A percentile compares a stretch with the other conserved stretches of the same genome.
phyloP scores from a whole-genome alignment of 257 asterid species.

The Fraxinus quadrangulata region DNA sequence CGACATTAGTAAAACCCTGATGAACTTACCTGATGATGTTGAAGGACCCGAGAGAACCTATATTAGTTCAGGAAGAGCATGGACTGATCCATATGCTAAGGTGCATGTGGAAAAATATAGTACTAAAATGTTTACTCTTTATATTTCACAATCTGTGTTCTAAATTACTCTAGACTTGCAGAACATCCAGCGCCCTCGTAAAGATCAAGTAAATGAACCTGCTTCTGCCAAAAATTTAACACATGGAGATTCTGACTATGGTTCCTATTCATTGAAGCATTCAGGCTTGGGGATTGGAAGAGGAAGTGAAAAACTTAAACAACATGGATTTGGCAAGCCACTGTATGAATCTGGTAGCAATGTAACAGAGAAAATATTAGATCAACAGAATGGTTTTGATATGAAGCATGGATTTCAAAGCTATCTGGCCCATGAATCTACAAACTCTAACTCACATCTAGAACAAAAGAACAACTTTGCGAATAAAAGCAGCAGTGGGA shows the following conservation, averaged over 20 bases:
- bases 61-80: conserved; percentile 56
- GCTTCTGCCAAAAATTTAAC: conserved; percentile 43
- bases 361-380: conserved; percentile 37
- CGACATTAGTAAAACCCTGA: conserved; percentile 39
- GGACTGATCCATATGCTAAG: conserved; percentile 62
- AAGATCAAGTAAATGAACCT: conserved; percentile 47
- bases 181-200: conserved; percentile 50
- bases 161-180: conserved; percentile 40
- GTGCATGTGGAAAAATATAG: conserved; percentile 26
- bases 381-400: conserved; percentile 62
- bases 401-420: conserved; percentile 50
- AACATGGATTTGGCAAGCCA: conserved; percentile 54
- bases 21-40: conserved; percentile 48
- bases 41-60: conserved; percentile 58
- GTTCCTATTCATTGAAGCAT: conserved; percentile 45
- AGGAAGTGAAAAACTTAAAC: conserved; percentile 46
- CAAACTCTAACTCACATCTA: conserved; percentile 40
- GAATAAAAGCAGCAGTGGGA: conserved; percentile 39
- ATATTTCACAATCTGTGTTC: conserved; percentile 3
- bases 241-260: conserved; percentile 55
- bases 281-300: conserved; percentile 46
- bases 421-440: conserved; percentile 37
- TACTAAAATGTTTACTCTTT: conserved; percentile 18
- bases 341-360: conserved; percentile 54
- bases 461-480: conserved; percentile 39